These are phyloP conservation scores for maize (Zea mays) DNA, from an alignment of 176 grass and related monocot species.

Conservation along the genomic window DNA sequence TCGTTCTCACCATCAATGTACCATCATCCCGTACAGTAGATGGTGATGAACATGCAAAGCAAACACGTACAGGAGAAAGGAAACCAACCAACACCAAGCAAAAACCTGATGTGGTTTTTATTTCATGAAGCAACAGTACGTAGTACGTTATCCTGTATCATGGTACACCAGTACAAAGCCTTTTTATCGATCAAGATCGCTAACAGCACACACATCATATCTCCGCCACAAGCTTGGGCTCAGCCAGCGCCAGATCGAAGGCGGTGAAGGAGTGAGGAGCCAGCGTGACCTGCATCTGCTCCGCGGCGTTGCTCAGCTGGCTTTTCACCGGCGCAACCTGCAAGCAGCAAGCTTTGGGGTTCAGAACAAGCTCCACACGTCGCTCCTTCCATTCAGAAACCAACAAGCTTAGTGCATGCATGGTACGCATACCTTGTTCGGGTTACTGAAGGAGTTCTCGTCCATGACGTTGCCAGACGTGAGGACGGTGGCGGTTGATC, in stretches of 20 bases:
- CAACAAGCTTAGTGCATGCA: not conserved
- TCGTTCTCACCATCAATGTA: too few species aligned
- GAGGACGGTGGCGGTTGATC: not conserved
- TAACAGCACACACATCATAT: not conserved
- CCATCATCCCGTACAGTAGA: too few species aligned
- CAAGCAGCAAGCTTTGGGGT: too few species aligned
- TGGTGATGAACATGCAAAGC: too few species aligned
- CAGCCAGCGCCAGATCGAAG: not conserved
- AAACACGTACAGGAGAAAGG: too few species aligned
- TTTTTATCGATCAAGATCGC: too few species aligned
- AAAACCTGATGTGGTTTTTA: too few species aligned
- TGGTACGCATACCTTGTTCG: not conserved
- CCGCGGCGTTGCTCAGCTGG: not conserved
- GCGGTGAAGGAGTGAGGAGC: slow-evolving; percentile 5
- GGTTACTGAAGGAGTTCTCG: not conserved
- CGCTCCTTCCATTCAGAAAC: not conserved
- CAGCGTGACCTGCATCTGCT: not conserved
- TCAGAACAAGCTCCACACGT: not conserved
- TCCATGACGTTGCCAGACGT: not conserved
- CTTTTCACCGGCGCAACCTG: not conserved
- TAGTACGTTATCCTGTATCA: too few species aligned
- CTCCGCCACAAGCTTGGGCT: not conserved
- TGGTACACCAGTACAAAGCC: too few species aligned
- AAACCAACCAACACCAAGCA: too few species aligned
- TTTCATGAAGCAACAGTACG: too few species aligned